phyloP scores from a whole-genome alignment of 2,329 filamentous ascomycete genomes.

The Fusarium tanahbumbuense region DNA sequence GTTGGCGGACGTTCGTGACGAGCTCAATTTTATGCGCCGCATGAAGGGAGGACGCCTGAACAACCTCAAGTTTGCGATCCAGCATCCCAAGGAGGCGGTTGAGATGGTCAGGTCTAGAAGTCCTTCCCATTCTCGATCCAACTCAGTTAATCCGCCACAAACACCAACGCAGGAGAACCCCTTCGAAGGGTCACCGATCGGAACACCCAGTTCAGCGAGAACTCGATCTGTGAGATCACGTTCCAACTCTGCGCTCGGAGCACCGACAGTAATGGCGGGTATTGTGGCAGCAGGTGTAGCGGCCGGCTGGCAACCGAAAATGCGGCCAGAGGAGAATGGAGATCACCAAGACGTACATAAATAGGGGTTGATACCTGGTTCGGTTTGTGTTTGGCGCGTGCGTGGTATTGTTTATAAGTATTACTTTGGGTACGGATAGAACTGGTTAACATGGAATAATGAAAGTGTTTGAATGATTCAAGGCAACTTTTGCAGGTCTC shows the following conservation, averaged over 20 bases:
- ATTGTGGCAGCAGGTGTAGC: constrained; percentile 82
- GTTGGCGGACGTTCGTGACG: constrained; percentile 80
- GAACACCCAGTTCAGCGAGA: constrained; percentile 71
- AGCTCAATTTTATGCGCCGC: constrained; percentile 82
- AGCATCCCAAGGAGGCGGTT: constrained; percentile 79
- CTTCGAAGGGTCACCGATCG: constrained; percentile 58
- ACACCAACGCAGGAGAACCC: constrained; percentile 72
- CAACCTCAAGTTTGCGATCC: constrained; percentile 81
- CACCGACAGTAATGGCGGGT: constrained; percentile 84
- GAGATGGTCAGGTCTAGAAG: constrained; percentile 68
- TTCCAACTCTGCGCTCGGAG: constrained; percentile 77
- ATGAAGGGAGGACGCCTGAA: constrained; percentile 86
- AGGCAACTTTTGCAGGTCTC: neutral
- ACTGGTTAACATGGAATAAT: constrained; percentile 21
- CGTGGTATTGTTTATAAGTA: constrained; percentile 35
- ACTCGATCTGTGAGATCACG: constrained; percentile 75
- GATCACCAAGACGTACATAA: constrained; percentile 43
- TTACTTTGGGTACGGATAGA: constrained; percentile 43
- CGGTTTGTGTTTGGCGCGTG: neutral
- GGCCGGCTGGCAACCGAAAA: constrained; percentile 78
- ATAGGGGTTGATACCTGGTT: constrained; percentile 36
- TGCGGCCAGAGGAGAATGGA: constrained; percentile 44
- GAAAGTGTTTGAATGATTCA: constrained; percentile 24
- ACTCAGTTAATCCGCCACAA: constrained; percentile 69
- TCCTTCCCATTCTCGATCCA: constrained; percentile 72